These are phyloP conservation scores for Tulasnella calospora DNA, from an alignment of 768 basidiomycete species.

Conservation along the genomic window DNA sequence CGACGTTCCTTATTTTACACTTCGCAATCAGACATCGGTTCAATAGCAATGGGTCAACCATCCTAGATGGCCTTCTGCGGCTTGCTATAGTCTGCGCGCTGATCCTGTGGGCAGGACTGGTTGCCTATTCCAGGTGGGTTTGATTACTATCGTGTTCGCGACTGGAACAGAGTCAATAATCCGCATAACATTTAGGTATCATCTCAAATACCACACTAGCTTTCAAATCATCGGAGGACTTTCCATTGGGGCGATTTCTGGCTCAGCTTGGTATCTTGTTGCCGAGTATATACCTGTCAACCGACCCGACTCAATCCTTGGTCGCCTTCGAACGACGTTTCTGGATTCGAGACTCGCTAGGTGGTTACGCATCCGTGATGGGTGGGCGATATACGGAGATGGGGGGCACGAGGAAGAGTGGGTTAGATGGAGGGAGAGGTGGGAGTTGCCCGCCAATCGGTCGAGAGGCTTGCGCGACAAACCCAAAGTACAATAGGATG, in stretches of 20 bases:
- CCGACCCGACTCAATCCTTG: constrained; percentile 46
- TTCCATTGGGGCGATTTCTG: constrained; percentile 55
- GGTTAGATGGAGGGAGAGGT: constrained; percentile 48
- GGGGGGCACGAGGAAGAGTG: constrained; percentile 73
- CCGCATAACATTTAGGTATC: constrained; percentile 43
- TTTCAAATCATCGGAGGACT: constrained; percentile 72
- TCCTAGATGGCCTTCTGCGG: constrained; percentile 53
- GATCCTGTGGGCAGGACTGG: constrained; percentile 53
- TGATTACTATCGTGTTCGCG: not conserved
- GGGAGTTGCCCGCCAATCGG: constrained; percentile 18
- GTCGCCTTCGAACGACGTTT: constrained; percentile 25
- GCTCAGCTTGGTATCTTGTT: constrained; percentile 50
- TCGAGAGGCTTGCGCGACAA: not conserved
- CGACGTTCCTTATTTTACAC: constrained; percentile 70
- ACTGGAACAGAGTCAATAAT: not conserved
- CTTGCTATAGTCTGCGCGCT: constrained; percentile 47
- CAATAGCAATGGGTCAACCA: constrained; percentile 45
- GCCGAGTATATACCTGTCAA: constrained; percentile 55
- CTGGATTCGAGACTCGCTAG: constrained; percentile 53
- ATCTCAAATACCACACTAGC: constrained; percentile 69
- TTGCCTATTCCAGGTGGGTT: constrained; percentile 73
- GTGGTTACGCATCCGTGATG: constrained; percentile 72
- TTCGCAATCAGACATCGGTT: constrained; percentile 66
- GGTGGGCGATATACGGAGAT: constrained; percentile 76
- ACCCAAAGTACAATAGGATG: not conserved